These are phyloP conservation scores for Neonectria magnoliae DNA, from an alignment of 2,329 filamentous ascomycete genomes.

Conservation along the genomic window DNA sequence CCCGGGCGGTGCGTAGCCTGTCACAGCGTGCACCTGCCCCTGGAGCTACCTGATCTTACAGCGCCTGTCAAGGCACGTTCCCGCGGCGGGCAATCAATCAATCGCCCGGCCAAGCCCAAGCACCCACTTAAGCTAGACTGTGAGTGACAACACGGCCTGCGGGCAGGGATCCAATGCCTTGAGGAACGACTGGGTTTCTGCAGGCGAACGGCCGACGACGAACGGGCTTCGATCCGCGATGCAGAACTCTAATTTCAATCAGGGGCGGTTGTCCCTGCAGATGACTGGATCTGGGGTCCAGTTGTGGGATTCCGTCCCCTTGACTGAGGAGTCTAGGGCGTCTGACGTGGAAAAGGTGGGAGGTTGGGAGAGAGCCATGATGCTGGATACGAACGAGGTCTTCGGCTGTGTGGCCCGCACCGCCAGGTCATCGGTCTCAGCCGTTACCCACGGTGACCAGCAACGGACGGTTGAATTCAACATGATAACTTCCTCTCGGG, in stretches of 20 bases:
- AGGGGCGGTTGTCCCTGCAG: conserved; percentile 21
- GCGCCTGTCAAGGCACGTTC: conserved; percentile 19
- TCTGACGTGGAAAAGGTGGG: conserved; percentile 30
- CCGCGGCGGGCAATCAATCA: neutral
- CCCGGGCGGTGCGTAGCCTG: conserved; percentile 17
- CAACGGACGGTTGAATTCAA: neutral
- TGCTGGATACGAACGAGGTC: neutral
- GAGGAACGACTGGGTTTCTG: conserved; percentile 1
- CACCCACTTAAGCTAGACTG: neutral
- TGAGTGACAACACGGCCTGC: neutral
- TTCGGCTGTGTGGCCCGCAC: neutral
- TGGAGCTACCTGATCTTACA: conserved; percentile 33
- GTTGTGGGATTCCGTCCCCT: conserved; percentile 26
- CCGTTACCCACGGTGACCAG: neutral
- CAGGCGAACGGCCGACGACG: conserved; percentile 10
- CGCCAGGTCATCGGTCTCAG: neutral
- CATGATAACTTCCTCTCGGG: neutral
- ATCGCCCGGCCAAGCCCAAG: neutral
- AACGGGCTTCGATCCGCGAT: conserved; percentile 12
- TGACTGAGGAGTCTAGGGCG: conserved; percentile 10
- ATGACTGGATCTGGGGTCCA: conserved; percentile 15
- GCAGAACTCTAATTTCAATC: conserved; percentile 19
- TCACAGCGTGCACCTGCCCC: conserved; percentile 22
- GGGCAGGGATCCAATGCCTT: neutral
- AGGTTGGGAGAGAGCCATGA: conserved; percentile 34